Percentiles rank a stretch among this genome's conserved stretches.
phyloP scores from a whole-genome alignment of 768 basidiomycete genomes.

The Hortiboletus flavorubellus region DNA sequence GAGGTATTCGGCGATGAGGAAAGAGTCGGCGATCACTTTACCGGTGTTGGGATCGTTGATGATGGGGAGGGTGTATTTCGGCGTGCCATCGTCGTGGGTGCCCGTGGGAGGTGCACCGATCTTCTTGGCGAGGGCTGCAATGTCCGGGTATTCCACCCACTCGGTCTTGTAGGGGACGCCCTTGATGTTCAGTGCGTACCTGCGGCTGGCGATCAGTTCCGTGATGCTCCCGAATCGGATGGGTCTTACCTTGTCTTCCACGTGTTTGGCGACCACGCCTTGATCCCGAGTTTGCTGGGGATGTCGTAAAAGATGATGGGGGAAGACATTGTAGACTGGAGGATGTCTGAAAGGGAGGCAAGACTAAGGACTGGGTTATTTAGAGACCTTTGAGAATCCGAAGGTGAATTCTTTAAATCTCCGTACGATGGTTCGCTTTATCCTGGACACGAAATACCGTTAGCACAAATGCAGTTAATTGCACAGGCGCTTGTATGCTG shows the following conservation, averaged over 20 bases:
- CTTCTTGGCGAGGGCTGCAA: slow-evolving; percentile 31
- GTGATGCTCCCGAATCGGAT: not conserved
- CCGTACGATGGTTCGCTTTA: slow-evolving; percentile 2
- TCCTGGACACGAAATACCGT: not conserved
- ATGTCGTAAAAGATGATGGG: slow-evolving; percentile 46
- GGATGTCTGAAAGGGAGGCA: not conserved
- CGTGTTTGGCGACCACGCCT: slow-evolving; percentile 44
- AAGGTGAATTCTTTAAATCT: not conserved
- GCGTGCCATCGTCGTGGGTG: slow-evolving; percentile 29
- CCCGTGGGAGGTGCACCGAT: slow-evolving; percentile 33
- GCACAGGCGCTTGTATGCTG: not conserved
- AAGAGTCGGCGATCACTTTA: slow-evolving; percentile 37
- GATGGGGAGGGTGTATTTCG: slow-evolving; percentile 40
- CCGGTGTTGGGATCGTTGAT: slow-evolving; percentile 39
- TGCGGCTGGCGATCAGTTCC: slow-evolving; percentile 7
- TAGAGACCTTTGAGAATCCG: not conserved
- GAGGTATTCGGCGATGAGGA: slow-evolving; percentile 44
- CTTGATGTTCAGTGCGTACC: slow-evolving; percentile 41
- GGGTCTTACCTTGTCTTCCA: slow-evolving; percentile 41
- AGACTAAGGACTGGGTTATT: slow-evolving; percentile 2
- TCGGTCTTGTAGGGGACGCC: slow-evolving; percentile 38
- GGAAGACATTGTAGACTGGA: slow-evolving; percentile 19
- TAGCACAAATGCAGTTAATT: not conserved
- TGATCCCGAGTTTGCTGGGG: slow-evolving; percentile 28
- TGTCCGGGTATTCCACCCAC: slow-evolving; percentile 45